These are phyloP conservation scores for Luzula sylvatica DNA, from an alignment of 176 grass and related monocot genomes.

Conservation along the genomic window DNA sequence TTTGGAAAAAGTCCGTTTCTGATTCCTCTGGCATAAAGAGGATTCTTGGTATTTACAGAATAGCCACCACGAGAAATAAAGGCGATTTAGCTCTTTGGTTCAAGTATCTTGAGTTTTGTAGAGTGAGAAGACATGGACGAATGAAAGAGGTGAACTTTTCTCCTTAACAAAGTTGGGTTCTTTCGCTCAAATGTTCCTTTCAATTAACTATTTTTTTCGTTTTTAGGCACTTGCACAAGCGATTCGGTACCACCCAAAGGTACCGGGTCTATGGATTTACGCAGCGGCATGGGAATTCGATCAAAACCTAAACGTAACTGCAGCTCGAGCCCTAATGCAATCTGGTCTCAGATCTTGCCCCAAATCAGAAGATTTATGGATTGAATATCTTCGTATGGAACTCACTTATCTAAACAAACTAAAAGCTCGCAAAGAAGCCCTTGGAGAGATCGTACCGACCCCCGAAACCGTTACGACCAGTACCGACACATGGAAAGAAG, in stretches of 20 bases:
- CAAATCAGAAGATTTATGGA: slow-evolving; percentile 84
- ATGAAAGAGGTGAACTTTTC: slow-evolving; percentile 61
- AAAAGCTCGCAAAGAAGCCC: slow-evolving; percentile 65
- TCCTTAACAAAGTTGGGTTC: neutral
- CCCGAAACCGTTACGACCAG: slow-evolving; percentile 29
- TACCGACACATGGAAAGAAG: slow-evolving; percentile 56
- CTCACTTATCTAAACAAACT: slow-evolving; percentile 96
- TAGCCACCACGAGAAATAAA: slow-evolving; percentile 63
- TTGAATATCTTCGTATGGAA: slow-evolving; percentile 94
- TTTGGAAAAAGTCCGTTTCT: slow-evolving; percentile 64
- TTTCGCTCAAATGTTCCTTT: too few species aligned
- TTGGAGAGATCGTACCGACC: slow-evolving; percentile 69
- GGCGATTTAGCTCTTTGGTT: slow-evolving; percentile 92
- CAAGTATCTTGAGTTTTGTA: slow-evolving; percentile 74
- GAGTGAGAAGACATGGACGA: slow-evolving; percentile 50
- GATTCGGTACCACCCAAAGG: slow-evolving; percentile 73
- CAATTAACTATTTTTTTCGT: neutral
- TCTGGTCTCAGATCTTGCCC: slow-evolving; percentile 75
- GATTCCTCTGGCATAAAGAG: slow-evolving; percentile 44
- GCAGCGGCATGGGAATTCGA: slow-evolving; percentile 97
- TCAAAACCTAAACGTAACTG: slow-evolving; percentile 78
- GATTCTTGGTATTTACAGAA: slow-evolving; percentile 53
- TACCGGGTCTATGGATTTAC: slow-evolving; percentile 96
- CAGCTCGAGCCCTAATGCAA: slow-evolving; percentile 89
- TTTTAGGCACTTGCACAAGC: slow-evolving; percentile 62